phyloP scores from a whole-genome alignment of 352 stramenopile species.

The Pythium graminicola region DNA sequence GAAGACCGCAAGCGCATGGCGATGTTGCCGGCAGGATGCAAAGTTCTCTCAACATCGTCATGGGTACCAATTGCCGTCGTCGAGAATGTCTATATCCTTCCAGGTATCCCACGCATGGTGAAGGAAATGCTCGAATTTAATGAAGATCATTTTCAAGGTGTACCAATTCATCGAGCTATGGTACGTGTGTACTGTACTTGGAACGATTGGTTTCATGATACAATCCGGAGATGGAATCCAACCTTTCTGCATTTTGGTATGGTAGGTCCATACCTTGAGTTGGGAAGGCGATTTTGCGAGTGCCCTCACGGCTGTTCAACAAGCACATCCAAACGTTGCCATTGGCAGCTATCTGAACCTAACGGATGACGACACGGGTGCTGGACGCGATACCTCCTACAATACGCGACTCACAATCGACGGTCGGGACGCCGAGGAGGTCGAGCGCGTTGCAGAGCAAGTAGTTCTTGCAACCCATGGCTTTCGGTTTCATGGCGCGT shows the following conservation, averaged over 20 bases:
- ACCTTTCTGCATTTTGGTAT: slow-evolving; percentile 1
- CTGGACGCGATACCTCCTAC: slow-evolving; percentile 49
- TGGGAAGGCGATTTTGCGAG: slow-evolving; percentile 65
- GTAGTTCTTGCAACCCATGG: slow-evolving; percentile 28
- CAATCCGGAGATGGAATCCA: neutral
- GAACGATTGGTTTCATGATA: neutral
- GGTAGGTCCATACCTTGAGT: slow-evolving; percentile 59
- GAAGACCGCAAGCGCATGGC: slow-evolving; percentile 71
- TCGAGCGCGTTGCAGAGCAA: slow-evolving; percentile 45
- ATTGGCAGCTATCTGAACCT: slow-evolving; percentile 86
- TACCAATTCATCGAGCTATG: slow-evolving; percentile 68
- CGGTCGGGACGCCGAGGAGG: slow-evolving; percentile 40
- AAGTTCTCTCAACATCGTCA: slow-evolving; percentile 41
- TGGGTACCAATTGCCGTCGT: slow-evolving; percentile 76
- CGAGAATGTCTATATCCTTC: slow-evolving; percentile 81
- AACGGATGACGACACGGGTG: slow-evolving; percentile 47
- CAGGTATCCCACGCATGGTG: slow-evolving; percentile 75
- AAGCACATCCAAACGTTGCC: slow-evolving; percentile 51
- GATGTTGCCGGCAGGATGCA: slow-evolving; percentile 50
- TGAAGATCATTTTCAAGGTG: slow-evolving; percentile 68
- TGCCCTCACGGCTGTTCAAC: slow-evolving; percentile 56
- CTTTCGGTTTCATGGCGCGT: slow-evolving; percentile 12
- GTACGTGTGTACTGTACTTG: too few species aligned
- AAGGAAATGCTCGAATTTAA: slow-evolving; percentile 77
- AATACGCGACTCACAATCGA: slow-evolving; percentile 69